phyloP scores from a whole-genome alignment of 352 stramenopile species.

The Ophiocytium majus region DNA sequence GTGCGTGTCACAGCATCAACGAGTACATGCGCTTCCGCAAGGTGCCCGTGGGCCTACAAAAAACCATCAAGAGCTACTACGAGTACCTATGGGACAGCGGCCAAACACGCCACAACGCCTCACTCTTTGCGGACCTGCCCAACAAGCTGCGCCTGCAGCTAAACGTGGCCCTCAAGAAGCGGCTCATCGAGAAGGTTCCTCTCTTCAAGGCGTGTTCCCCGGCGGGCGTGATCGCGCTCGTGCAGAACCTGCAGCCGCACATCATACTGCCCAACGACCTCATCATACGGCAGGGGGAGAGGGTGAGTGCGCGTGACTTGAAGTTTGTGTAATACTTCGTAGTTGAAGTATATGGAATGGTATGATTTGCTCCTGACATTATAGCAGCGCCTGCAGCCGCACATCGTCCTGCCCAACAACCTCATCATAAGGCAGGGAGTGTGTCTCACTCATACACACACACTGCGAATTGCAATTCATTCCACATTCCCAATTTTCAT shows the following conservation, averaged over 20 bases:
- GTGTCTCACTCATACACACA: too few relatives aligned
- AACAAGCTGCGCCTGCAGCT: conserved; percentile 69
- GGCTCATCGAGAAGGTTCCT: conserved; percentile 69
- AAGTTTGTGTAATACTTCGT: too few relatives aligned
- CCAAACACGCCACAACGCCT: conserved; percentile 65
- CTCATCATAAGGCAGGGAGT: conserved; percentile 64
- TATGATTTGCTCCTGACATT: too few relatives aligned
- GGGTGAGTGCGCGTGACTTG: neutral
- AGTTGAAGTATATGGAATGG: too few relatives aligned
- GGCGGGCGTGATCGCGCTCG: conserved; percentile 68
- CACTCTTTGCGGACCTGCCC: conserved; percentile 69
- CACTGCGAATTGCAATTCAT: too few relatives aligned
- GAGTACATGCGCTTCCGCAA: conserved; percentile 76
- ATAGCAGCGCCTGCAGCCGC: conserved; percentile 65
- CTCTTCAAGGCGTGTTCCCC: conserved; percentile 70
- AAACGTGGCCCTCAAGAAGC: conserved; percentile 66
- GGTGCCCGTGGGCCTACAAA: conserved; percentile 63
- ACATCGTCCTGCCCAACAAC: conserved; percentile 69
- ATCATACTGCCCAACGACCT: conserved; percentile 70
- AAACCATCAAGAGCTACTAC: conserved; percentile 72
- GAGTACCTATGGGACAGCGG: conserved; percentile 69
- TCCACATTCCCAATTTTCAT: too few relatives aligned
- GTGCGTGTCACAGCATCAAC: conserved; percentile 67
- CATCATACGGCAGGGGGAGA: conserved; percentile 61
- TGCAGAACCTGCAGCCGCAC: conserved; percentile 67